Conservation (phyloP, 2,329 filamentous ascomycete genomes). For the Pseudocercospora eumusae region DNA sequence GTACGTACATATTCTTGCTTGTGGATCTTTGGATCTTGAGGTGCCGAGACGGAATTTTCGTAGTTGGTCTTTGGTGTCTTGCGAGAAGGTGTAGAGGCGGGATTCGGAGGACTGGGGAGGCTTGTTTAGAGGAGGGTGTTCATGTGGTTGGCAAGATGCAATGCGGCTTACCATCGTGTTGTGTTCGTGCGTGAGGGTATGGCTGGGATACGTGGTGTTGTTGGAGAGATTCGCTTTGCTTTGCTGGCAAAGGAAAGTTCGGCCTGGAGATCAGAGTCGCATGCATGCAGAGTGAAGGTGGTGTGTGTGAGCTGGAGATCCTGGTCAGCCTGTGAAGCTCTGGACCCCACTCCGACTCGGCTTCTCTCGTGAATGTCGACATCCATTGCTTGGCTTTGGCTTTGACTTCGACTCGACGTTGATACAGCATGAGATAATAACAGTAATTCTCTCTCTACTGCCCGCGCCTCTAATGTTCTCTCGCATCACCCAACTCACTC, state of each 20-base stretch:
- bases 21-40: conserved; percentile 79
- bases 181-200: background rate
- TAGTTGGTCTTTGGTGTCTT: conserved; percentile 83
- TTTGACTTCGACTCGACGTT: background rate
- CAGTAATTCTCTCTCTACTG: background rate
- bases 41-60: conserved; percentile 93
- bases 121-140: background rate
- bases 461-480: conserved; percentile 64
- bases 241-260: background rate
- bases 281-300: conserved; percentile 1
- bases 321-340: background rate
- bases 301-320: background rate
- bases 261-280: background rate
- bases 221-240: background rate
- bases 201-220: background rate
- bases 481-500: conserved; percentile 70
- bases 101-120: conserved; percentile 68
- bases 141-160: background rate
- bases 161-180: background rate
- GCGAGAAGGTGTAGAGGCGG: conserved; percentile 87
- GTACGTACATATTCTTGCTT: conserved; percentile 95
- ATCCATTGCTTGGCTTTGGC: background rate
- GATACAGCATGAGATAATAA: conserved; percentile 8
- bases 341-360: background rate
- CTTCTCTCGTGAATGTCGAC: conserved; percentile 4